Conservation (phyloP, 2,329 filamentous ascomycete species). For the Cryphonectria radicalis region DNA sequence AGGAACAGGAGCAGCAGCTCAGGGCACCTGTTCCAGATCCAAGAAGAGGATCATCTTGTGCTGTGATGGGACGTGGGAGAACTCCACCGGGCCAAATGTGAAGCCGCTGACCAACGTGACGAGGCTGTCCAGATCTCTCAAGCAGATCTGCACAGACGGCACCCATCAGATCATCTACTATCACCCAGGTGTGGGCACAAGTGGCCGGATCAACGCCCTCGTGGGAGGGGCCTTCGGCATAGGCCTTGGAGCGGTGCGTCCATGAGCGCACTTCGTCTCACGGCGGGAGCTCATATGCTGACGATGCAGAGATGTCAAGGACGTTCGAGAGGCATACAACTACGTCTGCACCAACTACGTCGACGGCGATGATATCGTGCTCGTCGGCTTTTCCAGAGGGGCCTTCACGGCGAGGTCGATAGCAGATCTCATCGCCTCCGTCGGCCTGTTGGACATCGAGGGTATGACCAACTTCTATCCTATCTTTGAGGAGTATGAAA, state of each 20-base stretch:
- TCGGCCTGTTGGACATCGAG: conserved; percentile 47
- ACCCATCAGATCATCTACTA: conserved; percentile 40
- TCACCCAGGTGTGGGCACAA: conserved; percentile 39
- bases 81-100: conserved; percentile 34
- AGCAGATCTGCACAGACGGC: conserved; percentile 35
- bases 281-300: not conserved
- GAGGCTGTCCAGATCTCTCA: conserved; percentile 35
- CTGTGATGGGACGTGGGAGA: conserved; percentile 42
- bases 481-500: conserved; percentile 46
- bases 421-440: conserved; percentile 43
- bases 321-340: conserved; percentile 44
- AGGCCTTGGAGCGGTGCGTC: conserved; percentile 36
- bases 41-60: conserved; percentile 39
- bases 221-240: conserved; percentile 41
- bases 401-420: conserved; percentile 46
- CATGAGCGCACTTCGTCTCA: not conserved
- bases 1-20: not conserved
- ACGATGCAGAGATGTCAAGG: conserved; percentile 26
- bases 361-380: conserved; percentile 42
- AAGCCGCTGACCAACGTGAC: conserved; percentile 40
- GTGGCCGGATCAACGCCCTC: conserved; percentile 36
- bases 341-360: conserved; percentile 45
- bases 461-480: conserved; percentile 48
- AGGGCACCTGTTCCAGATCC: conserved; percentile 1
- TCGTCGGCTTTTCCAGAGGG: conserved; percentile 46